Evolutionary conservation across 345 rosid species (phyloP).

Genomic region (Eucalyptus pauciflora): DNA sequence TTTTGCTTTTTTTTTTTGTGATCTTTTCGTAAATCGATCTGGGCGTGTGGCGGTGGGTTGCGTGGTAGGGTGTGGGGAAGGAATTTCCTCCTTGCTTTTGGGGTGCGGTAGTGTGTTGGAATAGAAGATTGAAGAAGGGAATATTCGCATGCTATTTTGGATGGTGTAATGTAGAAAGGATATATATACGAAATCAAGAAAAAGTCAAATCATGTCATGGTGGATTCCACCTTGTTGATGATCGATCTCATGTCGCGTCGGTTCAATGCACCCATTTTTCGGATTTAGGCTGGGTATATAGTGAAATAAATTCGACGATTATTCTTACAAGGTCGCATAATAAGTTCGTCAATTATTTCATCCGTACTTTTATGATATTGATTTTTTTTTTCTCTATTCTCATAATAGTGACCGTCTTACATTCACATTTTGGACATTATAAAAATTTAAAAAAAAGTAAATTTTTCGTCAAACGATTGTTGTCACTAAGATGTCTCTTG

Average conservation of each 20-base stretch:
- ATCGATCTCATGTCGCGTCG: background rate
- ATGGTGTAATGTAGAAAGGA: background rate
- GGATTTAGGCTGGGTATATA: no score
- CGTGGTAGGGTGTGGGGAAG: background rate
- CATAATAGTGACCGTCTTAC: background rate
- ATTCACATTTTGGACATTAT: background rate
- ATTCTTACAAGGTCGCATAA: fast-evolving
- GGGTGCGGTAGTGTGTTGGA: background rate
- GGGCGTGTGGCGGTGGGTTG: background rate
- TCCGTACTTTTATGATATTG: background rate
- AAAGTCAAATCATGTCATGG: background rate
- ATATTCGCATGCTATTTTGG: background rate
- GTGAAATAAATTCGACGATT: fast-evolving
- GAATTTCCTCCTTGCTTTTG: background rate
- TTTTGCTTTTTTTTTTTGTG: no score
- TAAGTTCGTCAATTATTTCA: fast-evolving
- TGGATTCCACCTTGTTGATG: background rate
- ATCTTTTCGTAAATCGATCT: background rate
- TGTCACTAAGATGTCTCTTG: background rate
- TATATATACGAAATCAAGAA: background rate
- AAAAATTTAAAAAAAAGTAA: no score
- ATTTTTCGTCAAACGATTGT: no score
- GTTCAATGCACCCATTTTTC: background rate
- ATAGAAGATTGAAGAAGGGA: background rate
- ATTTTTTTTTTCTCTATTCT: background rate